Conservation (phyloP, 257 asterid species). For the Capsicum baccatum region DNA sequence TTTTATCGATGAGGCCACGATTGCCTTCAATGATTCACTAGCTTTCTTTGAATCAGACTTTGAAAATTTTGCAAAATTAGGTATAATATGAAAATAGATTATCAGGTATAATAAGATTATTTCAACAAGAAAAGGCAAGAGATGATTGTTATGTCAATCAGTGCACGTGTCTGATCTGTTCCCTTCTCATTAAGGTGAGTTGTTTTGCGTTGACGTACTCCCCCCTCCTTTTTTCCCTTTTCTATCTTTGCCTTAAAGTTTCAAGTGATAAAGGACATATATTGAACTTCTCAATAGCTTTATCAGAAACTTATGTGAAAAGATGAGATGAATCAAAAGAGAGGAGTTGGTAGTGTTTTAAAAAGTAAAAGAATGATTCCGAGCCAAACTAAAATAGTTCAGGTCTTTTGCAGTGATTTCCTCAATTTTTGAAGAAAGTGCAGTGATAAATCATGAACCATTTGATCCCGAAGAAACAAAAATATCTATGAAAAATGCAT, state of each 20-base stretch:
- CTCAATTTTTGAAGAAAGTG: no score
- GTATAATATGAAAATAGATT: background rate
- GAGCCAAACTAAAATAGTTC: background rate
- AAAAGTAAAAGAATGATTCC: background rate
- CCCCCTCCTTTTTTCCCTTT: background rate
- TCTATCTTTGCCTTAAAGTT: background rate
- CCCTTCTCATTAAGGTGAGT: background rate
- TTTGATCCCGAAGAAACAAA: no score
- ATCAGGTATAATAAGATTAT: background rate
- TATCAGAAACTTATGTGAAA: background rate
- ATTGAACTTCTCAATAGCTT: background rate
- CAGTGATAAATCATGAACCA: no score
- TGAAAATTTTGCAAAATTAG: no score
- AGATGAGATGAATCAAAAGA: background rate
- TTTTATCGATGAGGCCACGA: no score
- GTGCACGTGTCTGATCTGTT: background rate
- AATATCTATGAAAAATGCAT: no score
- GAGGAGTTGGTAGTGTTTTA: background rate
- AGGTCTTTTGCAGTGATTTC: no score
- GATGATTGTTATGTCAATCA: background rate
- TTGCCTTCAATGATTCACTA: no score
- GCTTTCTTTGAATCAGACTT: no score
- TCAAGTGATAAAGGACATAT: background rate
- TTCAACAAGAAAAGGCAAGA: slow-evolving; percentile 1
- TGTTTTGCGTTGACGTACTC: background rate